These are phyloP conservation scores for Alloteropsis semialata DNA, from an alignment of 176 grass and related monocot species.

Conservation along the genomic window DNA sequence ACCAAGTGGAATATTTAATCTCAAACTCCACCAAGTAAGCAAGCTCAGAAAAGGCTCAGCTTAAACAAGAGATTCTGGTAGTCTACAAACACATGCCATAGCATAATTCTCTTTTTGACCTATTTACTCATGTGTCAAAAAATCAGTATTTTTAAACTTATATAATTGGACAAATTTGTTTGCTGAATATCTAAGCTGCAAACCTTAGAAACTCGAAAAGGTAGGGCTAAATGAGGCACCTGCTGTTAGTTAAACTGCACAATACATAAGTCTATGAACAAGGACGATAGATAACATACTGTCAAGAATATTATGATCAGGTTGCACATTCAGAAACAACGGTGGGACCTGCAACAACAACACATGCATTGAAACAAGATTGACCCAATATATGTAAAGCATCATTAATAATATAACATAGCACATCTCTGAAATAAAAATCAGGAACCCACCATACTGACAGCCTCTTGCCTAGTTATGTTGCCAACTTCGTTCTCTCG, in stretches of 20 bases:
- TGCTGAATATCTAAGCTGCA: not conserved
- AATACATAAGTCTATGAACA: constrained; percentile 2
- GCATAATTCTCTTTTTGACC: not conserved
- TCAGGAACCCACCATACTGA: constrained; percentile 80
- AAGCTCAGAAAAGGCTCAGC: not conserved
- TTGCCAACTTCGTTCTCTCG: constrained; percentile 97
- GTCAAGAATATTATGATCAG: constrained; percentile 93
- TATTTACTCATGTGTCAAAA: not conserved
- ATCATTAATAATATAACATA: constrained; percentile 33
- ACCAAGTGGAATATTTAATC: not conserved
- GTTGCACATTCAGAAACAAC: constrained; percentile 88
- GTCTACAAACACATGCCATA: constrained; percentile 5
- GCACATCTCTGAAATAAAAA: constrained; percentile 15
- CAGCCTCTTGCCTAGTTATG: constrained; percentile 99
- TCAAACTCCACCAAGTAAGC: not conserved
- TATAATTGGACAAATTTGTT: not conserved
- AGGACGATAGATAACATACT: constrained; percentile 54
- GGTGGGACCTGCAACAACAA: constrained; percentile 80
- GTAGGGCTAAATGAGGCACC: not conserved
- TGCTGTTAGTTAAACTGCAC: not conserved
- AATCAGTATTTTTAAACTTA: not conserved
- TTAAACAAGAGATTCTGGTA: constrained; percentile 12
- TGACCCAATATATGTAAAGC: not conserved
- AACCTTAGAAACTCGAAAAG: not conserved
- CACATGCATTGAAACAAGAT: constrained; percentile 18